A percentile compares a stretch with the other conserved stretches of the same genome.
Conservation (phyloP, 306 rosid genomes). For the Vigna hirtella region DNA sequence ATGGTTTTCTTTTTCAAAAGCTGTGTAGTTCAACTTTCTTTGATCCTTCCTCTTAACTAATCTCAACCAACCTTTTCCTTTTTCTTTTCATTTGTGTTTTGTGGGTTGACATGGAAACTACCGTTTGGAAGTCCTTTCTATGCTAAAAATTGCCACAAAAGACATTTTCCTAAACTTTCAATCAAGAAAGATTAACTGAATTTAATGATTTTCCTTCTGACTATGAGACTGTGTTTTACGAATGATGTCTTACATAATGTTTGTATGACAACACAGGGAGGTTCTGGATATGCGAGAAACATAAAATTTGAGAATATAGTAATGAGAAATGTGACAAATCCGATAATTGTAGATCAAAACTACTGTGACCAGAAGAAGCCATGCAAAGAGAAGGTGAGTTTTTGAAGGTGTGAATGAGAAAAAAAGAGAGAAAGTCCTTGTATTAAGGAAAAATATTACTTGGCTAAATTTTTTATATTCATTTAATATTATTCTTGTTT, state of each 20-base stretch:
- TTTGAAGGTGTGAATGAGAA: neutral
- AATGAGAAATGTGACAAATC: constrained; percentile 76
- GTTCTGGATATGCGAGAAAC: constrained; percentile 73
- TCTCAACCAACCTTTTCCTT: constrained; percentile 3
- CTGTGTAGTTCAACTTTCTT: constrained; percentile 34
- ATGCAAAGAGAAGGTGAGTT: constrained; percentile 64
- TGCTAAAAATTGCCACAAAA: neutral
- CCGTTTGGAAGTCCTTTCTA: neutral
- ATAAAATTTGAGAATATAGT: constrained; percentile 60
- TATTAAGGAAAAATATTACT: no score
- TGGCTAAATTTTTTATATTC: no score
- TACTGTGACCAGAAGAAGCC: constrained; percentile 68
- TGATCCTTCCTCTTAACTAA: constrained; percentile 28
- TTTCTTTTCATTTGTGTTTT: constrained; percentile 2
- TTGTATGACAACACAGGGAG: constrained; percentile 61
- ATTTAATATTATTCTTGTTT: no score
- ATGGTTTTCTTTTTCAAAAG: neutral
- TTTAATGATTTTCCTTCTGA: neutral
- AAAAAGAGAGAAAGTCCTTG: neutral
- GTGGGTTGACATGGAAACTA: neutral
- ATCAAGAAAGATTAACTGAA: no score
- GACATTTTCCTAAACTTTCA: neutral
- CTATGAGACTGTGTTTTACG: neutral
- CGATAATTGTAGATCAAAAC: constrained; percentile 86
- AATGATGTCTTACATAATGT: neutral